phyloP scores from a whole-genome alignment of 495 filamentous ascomycete genomes.

The Neohortaea acidophila region DNA sequence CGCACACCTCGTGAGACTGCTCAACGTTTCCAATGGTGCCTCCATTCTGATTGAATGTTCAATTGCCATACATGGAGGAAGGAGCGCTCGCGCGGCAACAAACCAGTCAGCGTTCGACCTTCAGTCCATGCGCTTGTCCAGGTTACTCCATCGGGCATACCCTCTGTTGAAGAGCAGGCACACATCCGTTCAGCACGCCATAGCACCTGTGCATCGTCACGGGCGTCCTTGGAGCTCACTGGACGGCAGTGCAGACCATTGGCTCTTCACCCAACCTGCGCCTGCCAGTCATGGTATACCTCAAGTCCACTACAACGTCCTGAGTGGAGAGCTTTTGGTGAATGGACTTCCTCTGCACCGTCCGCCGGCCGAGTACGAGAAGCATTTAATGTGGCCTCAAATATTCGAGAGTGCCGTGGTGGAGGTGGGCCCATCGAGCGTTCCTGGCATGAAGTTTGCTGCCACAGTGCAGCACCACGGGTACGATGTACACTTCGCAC shows the following conservation, averaged over 20 bases:
- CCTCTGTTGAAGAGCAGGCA: background rate
- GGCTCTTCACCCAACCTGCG: conserved; percentile 22
- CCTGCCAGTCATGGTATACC: conserved; percentile 10
- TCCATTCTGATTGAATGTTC: conserved; percentile 14
- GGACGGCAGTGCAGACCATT: conserved; percentile 17
- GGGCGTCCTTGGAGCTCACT: conserved; percentile 8
- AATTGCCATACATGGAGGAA: conserved; percentile 15
- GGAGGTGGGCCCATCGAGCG: conserved; percentile 30
- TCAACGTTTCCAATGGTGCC: conserved; percentile 1
- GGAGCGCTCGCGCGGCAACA: background rate
- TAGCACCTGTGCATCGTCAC: too few species aligned
- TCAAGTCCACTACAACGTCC: conserved; percentile 36
- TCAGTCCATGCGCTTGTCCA: conserved; percentile 1
- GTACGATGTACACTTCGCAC: conserved; percentile 31
- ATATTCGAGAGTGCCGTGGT: conserved; percentile 31
- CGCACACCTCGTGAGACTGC: conserved; percentile 1
- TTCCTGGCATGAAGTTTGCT: conserved; percentile 34
- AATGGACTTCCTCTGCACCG: conserved; percentile 37
- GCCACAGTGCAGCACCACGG: conserved; percentile 20
- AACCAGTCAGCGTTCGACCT: conserved; percentile 1
- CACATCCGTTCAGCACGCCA: conserved; percentile 7
- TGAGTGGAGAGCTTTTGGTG: conserved; percentile 42
- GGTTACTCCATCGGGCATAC: background rate
- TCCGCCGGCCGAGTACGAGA: conserved; percentile 34
- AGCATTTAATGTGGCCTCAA: conserved; percentile 27